phyloP scores from a whole-genome alignment of 2,329 filamentous ascomycete genomes.

The Aspergillus pseudotamarii region DNA sequence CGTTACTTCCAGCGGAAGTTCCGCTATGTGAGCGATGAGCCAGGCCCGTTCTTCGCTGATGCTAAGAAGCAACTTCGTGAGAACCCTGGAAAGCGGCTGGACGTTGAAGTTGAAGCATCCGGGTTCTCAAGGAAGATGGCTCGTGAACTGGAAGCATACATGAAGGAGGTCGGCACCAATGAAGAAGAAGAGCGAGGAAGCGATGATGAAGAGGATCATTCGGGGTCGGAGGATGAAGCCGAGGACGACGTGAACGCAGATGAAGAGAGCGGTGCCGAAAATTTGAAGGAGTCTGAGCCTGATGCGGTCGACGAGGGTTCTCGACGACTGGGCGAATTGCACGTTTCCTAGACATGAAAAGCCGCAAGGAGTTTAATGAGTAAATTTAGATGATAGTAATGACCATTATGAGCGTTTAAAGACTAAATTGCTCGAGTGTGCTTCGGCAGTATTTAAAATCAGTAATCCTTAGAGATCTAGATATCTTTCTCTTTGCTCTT shows the following conservation, averaged over 20 bases:
- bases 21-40: constrained; percentile 78
- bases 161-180: constrained; percentile 70
- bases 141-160: constrained; percentile 88
- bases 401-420: constrained; percentile 19
- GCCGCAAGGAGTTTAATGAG: constrained; percentile 14
- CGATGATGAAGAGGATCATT: constrained; percentile 40
- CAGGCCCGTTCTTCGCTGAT: constrained; percentile 83
- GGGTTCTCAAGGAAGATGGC: constrained; percentile 97
- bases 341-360: constrained; percentile 30
- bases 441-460: not conserved
- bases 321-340: constrained; percentile 33
- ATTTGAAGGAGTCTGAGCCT: constrained; percentile 4
- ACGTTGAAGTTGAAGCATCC: constrained; percentile 86
- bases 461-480: too few species aligned
- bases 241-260: constrained; percentile 22
- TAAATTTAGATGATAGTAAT: constrained; percentile 31
- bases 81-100: constrained; percentile 70
- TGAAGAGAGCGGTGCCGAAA: constrained; percentile 2
- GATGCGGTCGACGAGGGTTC: constrained; percentile 31
- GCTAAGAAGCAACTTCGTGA: constrained; percentile 71
- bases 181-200: constrained; percentile 45
- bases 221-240: constrained; percentile 38
- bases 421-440: not conserved
- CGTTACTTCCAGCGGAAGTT: constrained; percentile 89
- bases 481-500: not conserved